A percentile compares a stretch with the other conserved stretches of the same genome.
Evolutionary conservation across 2,329 filamentous ascomycete species (phyloP).

Genomic region (Trichoderma koningiopsis): DNA sequence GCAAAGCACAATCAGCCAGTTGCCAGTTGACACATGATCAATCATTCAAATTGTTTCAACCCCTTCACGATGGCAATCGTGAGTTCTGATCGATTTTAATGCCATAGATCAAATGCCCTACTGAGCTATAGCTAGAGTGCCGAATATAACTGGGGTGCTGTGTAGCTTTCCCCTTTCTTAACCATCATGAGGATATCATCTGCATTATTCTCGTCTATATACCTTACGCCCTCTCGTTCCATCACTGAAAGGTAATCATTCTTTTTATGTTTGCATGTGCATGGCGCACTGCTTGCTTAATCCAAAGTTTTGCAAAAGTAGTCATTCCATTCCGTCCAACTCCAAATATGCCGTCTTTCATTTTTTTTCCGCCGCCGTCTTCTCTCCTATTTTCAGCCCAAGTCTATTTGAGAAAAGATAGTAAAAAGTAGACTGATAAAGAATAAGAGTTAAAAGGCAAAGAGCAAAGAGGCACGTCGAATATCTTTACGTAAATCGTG

Average conservation of each 20-base stretch:
- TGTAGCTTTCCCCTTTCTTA: too few relatives aligned
- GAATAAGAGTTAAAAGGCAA: not conserved
- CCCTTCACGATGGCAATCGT: too few relatives aligned
- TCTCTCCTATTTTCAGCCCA: not conserved
- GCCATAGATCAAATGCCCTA: not conserved
- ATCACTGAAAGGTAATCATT: not conserved
- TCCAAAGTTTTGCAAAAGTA: not conserved
- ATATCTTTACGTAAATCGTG: not conserved
- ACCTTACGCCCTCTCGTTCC: not conserved
- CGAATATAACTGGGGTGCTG: too few relatives aligned
- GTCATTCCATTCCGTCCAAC: conserved; percentile 17
- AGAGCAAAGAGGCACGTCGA: too few relatives aligned
- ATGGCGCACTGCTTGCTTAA: not conserved
- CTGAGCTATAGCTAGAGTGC: too few relatives aligned
- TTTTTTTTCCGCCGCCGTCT: conserved; percentile 1
- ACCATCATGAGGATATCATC: not conserved
- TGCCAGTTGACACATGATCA: too few relatives aligned
- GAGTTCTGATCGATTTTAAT: not conserved
- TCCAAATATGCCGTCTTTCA: conserved; percentile 18
- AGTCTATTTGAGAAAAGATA: not conserved
- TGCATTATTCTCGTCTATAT: conserved; percentile 14
- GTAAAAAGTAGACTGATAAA: not conserved
- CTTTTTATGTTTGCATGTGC: not conserved
- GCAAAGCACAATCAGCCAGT: too few relatives aligned
- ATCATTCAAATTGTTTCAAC: too few relatives aligned